These are phyloP conservation scores for Scalesia atractyloides DNA, from an alignment of 129 eudicot species.

Conservation along the genomic window DNA sequence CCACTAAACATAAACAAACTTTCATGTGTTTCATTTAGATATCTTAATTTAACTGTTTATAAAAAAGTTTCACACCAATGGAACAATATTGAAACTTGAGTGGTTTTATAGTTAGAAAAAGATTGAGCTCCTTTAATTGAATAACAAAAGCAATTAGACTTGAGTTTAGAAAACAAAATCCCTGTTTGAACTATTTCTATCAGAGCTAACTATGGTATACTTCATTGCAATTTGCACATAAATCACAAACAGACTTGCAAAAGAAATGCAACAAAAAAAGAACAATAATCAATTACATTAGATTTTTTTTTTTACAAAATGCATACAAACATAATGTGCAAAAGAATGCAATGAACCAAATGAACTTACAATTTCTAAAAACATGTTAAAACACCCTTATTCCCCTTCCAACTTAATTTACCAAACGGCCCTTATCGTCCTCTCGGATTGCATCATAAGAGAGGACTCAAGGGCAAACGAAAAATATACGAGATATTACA, in stretches of 20 bases:
- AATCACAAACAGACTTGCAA: no score
- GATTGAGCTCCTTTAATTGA: no score
- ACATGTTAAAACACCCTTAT: slow-evolving; percentile 33
- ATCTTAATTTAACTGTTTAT: no score
- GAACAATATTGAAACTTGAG: no score
- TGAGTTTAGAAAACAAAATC: no score
- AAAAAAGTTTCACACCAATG: no score
- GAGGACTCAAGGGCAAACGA: slow-evolving; percentile 35
- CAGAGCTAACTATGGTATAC: no score
- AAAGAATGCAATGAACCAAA: slow-evolving; percentile 32
- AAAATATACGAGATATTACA: slow-evolving; percentile 35
- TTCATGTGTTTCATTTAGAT: no score
- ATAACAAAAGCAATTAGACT: no score
- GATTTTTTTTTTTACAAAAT: slow-evolving; percentile 20
- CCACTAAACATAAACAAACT: no score
- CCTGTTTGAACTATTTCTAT: no score
- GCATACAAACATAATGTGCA: slow-evolving; percentile 32
- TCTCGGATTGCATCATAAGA: background rate
- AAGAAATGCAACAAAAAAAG: background rate
- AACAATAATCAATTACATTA: slow-evolving; percentile 18
- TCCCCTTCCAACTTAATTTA: slow-evolving; percentile 16
- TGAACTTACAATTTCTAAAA: slow-evolving; percentile 11
- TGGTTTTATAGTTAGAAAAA: no score
- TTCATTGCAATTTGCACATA: background rate
- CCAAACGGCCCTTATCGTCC: background rate